Evolutionary conservation across 2,329 filamentous ascomycete species (phyloP), one percentile per base, ranked within the genome.

Genomic region (Pseudogymnoascus sp.): DNA sequence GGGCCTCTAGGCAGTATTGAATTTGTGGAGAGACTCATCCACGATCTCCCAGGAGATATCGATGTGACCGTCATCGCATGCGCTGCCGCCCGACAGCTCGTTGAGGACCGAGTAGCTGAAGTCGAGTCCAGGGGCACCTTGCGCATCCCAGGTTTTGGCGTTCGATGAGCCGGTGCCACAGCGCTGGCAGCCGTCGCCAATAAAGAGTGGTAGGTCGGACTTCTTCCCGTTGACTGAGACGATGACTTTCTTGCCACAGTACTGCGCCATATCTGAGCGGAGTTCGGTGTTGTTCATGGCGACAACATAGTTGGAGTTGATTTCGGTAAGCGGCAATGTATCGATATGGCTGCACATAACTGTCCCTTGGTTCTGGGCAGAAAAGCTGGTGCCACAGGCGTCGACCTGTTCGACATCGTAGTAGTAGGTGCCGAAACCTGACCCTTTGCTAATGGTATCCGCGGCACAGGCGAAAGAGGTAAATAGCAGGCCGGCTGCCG

Each of bases 261-360:
- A 55, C 27, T 55, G 29, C 27, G 27, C 27, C 27, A 55, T 15
- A 8, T 55, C 45, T n/a, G 25, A 27, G 45, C 27, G 5, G 8
- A 55, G 27, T 29, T 31, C 25, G 45, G 45, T 55, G 45, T 55
- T 55, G 45, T 55, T 55, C 45, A 55, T 55, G 45, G 45, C 45
- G 12, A 55, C 45, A 31, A 55, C 45, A 12, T 55, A 55, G 45
- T 55, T 55, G 9, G 45, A 18, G 27, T 55, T 18, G n/a, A 55
- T 55, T 9, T 55, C 45, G n/a, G 45, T 55, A 33, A 55, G 45
- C 27, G 45, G 45, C 45, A 55, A 31, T 27, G 12, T 31, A 27
- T n/a, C 2, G 27, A 55, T 55, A 10, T 55, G 45, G 45, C 45
- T 55, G 27, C 45, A 55, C 45, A 55, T 55, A n/a, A 55, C 45